These are phyloP conservation scores for Phialemoniopsis sp. DNA, from an alignment of 2,329 filamentous ascomycete species.

Conservation along the genomic window DNA sequence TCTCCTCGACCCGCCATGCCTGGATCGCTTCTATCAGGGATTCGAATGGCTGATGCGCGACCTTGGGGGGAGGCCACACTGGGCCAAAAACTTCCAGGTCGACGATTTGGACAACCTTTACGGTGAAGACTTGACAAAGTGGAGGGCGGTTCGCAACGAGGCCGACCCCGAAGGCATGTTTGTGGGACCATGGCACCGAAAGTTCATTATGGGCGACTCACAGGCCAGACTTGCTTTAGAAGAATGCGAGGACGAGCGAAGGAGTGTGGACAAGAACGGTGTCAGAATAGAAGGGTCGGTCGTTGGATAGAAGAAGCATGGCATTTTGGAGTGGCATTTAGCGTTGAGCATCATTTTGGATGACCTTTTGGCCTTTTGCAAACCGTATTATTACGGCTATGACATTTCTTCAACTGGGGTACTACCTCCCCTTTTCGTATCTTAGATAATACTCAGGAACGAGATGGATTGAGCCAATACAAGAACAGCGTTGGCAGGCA, in stretches of 20 bases:
- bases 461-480: too few species aligned
- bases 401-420: too few species aligned
- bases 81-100: constrained; percentile 74
- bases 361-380: too few species aligned
- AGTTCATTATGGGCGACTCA: constrained; percentile 49
- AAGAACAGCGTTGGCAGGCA: too few species aligned
- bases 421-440: too few species aligned
- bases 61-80: constrained; percentile 70
- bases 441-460: too few species aligned
- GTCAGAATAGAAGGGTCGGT: too few species aligned
- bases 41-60: constrained; percentile 83
- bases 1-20: constrained; percentile 64
- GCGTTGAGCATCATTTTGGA: too few species aligned
- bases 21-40: constrained; percentile 67
- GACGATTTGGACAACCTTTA: constrained; percentile 58
- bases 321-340: too few species aligned
- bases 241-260: background rate
- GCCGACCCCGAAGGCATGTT: constrained; percentile 76
- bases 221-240: too few species aligned
- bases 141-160: constrained; percentile 57
- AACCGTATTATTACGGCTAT: too few species aligned
- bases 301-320: too few species aligned
- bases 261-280: background rate
- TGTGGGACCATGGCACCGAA: constrained; percentile 83
- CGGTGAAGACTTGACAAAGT: constrained; percentile 55